Base-by-base conservation (phyloP, 805 yeast genomes). In the Metschnikowia orientalis region DNA sequence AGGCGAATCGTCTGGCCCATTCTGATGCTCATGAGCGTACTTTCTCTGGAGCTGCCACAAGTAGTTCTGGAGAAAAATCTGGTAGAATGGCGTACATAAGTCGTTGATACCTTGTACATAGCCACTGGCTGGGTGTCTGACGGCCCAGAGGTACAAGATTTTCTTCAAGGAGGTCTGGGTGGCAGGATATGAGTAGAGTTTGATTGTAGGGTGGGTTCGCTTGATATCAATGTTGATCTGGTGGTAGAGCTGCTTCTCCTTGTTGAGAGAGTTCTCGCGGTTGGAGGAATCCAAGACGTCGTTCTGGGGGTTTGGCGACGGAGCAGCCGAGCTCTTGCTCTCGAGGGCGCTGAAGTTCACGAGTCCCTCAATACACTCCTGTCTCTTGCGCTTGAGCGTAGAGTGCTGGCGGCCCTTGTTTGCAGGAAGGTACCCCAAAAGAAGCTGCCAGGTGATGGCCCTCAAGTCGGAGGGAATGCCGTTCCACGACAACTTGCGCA, bases 61-160 rank as follows among this genome's bases (percentile, higher is more conserved):
- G 56, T 89, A 88, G 37, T 79, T 77, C 2, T 78, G 68, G 29
- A 92, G 56, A 50, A 90, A 90, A 0, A 88, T 80, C 58, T 90
- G 95, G 57, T 73, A 88, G 54, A 92, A 86, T 3, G 98, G 97
- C 2, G 97, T 90, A 10, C 80, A 86, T 30, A 90, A 68, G 60
- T 90, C 98, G 56, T 90, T 90, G 32, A 90, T 90, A 17, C 98
- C 98, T 63, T 90, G 98, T 13, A 90, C 98, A 57, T 90, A 90
- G 10, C 98, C 98, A 52, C 92, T 80, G 5, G 97, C 96, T 1
- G 98, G 97, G 54, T 92, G 97, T 45, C 97, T 71, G 16, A 90
- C 79, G 0, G 97, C 94, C 98, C 98, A 90, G 20, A 90, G 64
- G 51, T 88, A 90, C 34, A 90, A 62, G 7, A 92, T 78, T 45